Conservation (phyloP, 2,329 filamentous ascomycete genomes). For the Fusarium buxicola region DNA sequence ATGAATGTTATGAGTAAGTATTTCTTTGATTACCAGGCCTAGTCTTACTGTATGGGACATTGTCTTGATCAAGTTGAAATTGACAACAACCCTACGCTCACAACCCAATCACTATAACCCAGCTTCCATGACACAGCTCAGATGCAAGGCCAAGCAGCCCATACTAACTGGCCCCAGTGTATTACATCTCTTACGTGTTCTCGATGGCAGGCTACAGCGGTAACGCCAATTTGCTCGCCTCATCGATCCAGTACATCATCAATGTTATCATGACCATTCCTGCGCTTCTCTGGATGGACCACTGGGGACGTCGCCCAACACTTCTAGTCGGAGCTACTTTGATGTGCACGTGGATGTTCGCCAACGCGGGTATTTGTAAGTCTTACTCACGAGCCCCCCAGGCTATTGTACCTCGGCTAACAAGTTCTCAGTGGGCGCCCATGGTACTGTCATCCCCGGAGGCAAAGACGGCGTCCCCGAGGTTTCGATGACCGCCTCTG, state of each 20-base stretch:
- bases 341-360: constrained; percentile 71
- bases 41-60: not conserved
- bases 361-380: constrained; percentile 57
- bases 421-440: constrained; percentile 51
- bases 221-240: constrained; percentile 65
- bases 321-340: constrained; percentile 74
- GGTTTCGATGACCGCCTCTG: constrained; percentile 60
- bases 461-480: constrained; percentile 59
- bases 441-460: constrained; percentile 56
- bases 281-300: constrained; percentile 79
- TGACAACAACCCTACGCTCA: no score
- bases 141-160: no score
- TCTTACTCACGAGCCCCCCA: not conserved
- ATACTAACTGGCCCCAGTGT: constrained; percentile 54
- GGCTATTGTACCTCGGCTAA: not conserved
- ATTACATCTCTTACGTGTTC: constrained; percentile 67
- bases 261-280: constrained; percentile 84
- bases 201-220: constrained; percentile 54
- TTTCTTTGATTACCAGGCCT: not conserved
- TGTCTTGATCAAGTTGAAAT: no score
- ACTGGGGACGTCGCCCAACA: constrained; percentile 78
- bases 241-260: constrained; percentile 73
- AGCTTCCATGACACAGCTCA: no score
- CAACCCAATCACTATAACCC: no score
- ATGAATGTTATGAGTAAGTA: constrained; percentile 69